phyloP scores from a whole-genome alignment of 768 basidiomycete genomes.

The Gloeophyllum trabeum region DNA sequence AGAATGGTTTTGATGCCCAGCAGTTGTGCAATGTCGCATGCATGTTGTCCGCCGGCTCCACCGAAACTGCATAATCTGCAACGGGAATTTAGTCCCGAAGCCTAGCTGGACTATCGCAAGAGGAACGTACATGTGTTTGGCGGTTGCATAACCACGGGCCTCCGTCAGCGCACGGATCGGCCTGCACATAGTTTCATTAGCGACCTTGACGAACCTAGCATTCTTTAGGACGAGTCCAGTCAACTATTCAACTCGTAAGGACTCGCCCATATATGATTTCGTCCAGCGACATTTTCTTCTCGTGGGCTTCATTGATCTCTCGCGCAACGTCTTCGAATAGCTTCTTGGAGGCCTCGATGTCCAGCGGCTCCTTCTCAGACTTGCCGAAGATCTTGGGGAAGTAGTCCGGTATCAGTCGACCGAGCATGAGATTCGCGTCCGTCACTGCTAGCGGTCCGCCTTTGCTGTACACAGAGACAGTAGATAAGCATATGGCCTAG shows the following conservation, averaged over 20 bases:
- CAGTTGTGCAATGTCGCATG: constrained; percentile 81
- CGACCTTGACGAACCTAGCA: constrained; percentile 85
- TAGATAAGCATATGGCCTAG: not conserved
- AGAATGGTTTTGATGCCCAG: constrained; percentile 83
- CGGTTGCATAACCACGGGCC: constrained; percentile 75
- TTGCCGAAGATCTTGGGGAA: constrained; percentile 96
- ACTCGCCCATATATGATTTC: constrained; percentile 80
- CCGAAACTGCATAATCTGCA: constrained; percentile 75
- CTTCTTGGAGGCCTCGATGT: constrained; percentile 53
- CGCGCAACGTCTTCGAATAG: constrained; percentile 60
- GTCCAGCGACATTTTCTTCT: constrained; percentile 53
- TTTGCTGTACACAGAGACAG: constrained; percentile 37
- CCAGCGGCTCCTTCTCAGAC: constrained; percentile 76
- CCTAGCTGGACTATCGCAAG: too few species aligned
- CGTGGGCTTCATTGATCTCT: constrained; percentile 59
- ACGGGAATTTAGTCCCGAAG: too few species aligned
- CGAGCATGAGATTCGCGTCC: constrained; percentile 86
- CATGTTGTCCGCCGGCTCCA: constrained; percentile 86
- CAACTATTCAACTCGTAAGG: not conserved
- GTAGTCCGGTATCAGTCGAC: constrained; percentile 78
- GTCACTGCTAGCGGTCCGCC: constrained; percentile 88
- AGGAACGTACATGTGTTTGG: constrained; percentile 69
- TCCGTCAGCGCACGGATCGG: constrained; percentile 90
- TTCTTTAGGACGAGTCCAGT: not conserved
- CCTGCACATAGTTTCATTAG: constrained; percentile 93